phyloP scores from a whole-genome alignment of 176 grass and related monocot species.

The Oryza officinalis region DNA sequence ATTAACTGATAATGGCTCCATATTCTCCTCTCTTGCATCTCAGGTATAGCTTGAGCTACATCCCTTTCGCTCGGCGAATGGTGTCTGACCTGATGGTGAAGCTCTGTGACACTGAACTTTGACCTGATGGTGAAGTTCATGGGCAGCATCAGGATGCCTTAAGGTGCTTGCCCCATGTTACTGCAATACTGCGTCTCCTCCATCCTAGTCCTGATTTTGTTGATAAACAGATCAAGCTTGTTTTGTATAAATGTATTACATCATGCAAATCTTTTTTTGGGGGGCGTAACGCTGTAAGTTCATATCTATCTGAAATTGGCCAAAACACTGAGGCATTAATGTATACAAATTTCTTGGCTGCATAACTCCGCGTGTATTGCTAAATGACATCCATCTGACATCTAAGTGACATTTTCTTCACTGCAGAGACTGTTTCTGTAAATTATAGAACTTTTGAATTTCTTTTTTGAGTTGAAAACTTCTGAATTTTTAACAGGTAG shows the following conservation, averaged over 20 bases:
- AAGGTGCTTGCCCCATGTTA: background rate
- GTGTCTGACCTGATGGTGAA: constrained; percentile 80
- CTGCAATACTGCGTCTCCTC: background rate
- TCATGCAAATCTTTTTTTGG: background rate
- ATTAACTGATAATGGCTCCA: background rate
- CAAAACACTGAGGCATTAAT: background rate
- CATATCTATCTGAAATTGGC: background rate
- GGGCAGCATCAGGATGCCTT: background rate
- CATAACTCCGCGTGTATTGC: background rate
- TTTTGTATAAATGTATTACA: constrained; percentile 22
- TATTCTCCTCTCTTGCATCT: constrained; percentile 12
- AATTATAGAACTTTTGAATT: background rate
- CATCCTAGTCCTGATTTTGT: constrained; percentile 10
- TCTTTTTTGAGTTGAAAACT: background rate
- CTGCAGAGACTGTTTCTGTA: background rate
- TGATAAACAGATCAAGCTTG: background rate
- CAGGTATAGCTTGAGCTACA: constrained; percentile 95
- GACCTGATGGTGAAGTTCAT: background rate
- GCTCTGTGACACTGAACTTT: constrained; percentile 79
- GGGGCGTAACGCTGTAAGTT: background rate
- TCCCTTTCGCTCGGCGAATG: constrained; percentile 76
- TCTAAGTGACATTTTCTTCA: background rate
- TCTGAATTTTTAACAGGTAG: too few species aligned
- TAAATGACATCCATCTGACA: background rate
- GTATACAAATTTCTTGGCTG: background rate